Evolutionary conservation across 305 asterid species (phyloP).

Genomic region (Fraxinus xanthoxyloides): DNA sequence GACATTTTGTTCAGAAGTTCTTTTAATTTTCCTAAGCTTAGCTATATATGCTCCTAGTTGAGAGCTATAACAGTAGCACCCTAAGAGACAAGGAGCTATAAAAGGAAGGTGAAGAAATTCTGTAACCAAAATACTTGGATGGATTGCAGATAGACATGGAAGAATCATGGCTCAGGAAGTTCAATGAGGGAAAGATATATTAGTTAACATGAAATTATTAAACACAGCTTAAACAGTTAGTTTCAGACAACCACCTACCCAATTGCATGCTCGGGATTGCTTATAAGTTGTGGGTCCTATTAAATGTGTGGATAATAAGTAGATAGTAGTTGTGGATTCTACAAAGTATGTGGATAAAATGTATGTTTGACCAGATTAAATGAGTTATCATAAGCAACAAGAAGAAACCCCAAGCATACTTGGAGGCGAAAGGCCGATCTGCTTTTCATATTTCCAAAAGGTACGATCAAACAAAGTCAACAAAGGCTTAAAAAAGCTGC

Average conservation of each 20-base stretch:
- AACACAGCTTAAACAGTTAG: neutral
- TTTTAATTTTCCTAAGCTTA: neutral
- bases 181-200: neutral
- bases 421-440: neutral
- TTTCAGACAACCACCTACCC: constrained; percentile 11
- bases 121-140: neutral
- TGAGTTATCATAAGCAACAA: neutral
- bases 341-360: neutral
- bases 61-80: neutral
- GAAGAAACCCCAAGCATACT: neutral
- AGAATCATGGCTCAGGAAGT: neutral
- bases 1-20: neutral
- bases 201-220: neutral
- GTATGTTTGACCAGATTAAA: neutral
- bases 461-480: neutral
- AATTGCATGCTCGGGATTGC: neutral
- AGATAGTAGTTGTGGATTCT: neutral
- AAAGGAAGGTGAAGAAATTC: neutral
- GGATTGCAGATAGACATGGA: neutral
- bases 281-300: neutral
- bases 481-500: neutral
- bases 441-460: neutral
- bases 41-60: neutral
- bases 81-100: neutral
- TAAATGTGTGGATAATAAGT: too few relatives aligned